Base-by-base conservation (phyloP, 176 grass and related monocot genomes). In the Zizania latifolia region DNA sequence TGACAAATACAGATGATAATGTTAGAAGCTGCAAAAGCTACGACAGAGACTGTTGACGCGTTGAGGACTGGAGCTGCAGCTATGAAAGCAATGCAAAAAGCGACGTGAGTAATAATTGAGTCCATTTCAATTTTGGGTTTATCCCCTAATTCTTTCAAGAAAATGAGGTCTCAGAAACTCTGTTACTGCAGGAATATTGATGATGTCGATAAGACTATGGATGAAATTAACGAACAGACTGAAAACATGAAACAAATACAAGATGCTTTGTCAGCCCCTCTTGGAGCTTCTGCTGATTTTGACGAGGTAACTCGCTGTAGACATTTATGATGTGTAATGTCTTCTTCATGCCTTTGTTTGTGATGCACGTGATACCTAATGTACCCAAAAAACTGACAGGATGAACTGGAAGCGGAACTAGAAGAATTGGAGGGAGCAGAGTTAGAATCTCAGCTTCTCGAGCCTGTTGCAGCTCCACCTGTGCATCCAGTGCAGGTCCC, bases 171-270 rank as follows among this genome's bases (percentile, higher is more conserved):
- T 45, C 29, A 40, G 59, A 21, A 62, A 69, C 1, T 30, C 26
- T 75, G 2, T 38, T 43, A 13, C 7, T 87, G 30, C 74, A 93
- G 91, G 72, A 93, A 93, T 72, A 93, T 93, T 76, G 91, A 93
- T 54, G 91, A 93, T 27, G 91, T 93, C 0, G 91, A 93, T 36
- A 93, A 93, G 84, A 93, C 91, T 58, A 93, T 93, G 91, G 91
- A 90, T 26, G 87, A 93, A 89, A 93, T 93, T 63, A 93, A 93
- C 3, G 91, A 93, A 34, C 87, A 90, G 53, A 90, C 91, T n/a
- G 91, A 93, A 68, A 93, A 93, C 82, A 93, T 93, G 91, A 93
- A 93, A 87, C 91, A 93, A 80, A 93, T 93, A 85, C 91, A 93
- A 31, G 91, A 93, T 82, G 91, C 91, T 85, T 82, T 93, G 56